These are phyloP conservation scores for Leishmania tarentolae DNA, from an alignment of 208 protist species.

Conservation along the genomic window DNA sequence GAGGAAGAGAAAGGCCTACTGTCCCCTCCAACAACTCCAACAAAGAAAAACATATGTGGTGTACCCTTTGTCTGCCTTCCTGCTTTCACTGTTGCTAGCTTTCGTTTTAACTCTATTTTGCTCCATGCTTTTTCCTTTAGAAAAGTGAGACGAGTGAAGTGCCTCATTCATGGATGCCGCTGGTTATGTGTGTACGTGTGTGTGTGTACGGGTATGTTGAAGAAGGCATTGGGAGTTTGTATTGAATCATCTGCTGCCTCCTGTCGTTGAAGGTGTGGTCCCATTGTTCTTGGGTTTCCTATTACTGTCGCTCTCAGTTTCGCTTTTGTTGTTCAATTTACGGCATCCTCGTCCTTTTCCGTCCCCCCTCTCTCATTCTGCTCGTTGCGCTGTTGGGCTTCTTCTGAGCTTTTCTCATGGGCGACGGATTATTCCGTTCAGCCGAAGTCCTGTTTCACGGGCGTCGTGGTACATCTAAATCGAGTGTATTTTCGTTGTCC, in stretches of 20 bases:
- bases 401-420: not conserved
- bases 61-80: not conserved
- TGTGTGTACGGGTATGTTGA: not conserved
- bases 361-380: not conserved
- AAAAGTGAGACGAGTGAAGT: not conserved
- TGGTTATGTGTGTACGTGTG: not conserved
- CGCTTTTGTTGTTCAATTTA: too few relatives aligned
- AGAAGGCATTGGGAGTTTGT: not conserved
- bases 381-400: slow-evolving; percentile 10
- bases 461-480: not conserved
- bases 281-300: not conserved
- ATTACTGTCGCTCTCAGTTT: not conserved
- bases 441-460: not conserved
- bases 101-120: not conserved
- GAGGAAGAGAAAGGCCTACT: not conserved
- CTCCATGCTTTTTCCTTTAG: not conserved
- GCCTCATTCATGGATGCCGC: not conserved
- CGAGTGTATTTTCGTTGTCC: too few relatives aligned
- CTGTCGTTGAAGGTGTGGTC: not conserved
- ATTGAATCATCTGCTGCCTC: not conserved
- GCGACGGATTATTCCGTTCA: not conserved
- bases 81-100: not conserved
- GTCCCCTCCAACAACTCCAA: not conserved
- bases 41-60: not conserved
- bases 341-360: not conserved